phyloP scores from a whole-genome alignment of 805 yeast genomes.

The Ogataea pini region DNA sequence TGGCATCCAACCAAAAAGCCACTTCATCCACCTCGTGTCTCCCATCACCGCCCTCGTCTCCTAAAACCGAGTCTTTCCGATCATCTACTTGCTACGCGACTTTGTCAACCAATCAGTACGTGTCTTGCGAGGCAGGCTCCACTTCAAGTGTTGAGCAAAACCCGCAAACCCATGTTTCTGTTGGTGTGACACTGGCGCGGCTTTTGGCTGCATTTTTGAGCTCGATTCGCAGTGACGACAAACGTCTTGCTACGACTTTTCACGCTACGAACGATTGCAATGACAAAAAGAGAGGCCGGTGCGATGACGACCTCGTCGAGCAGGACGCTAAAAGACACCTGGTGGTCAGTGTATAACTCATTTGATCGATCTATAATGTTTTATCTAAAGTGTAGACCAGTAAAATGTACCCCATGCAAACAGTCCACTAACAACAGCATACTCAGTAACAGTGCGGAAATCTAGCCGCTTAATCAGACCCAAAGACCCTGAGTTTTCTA shows the following conservation, averaged over 20 bases:
- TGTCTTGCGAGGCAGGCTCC: constrained; percentile 4
- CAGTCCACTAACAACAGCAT: constrained; percentile 10
- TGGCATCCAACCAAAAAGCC: not conserved
- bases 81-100: constrained; percentile 15
- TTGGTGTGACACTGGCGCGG: constrained; percentile 17
- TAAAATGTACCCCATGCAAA: constrained; percentile 14
- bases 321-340: not conserved
- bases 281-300: not conserved
- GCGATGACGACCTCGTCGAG: not conserved
- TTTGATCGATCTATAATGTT: constrained; percentile 4
- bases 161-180: not conserved
- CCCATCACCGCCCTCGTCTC: constrained; percentile 25
- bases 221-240: constrained; percentile 9
- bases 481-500: not conserved
- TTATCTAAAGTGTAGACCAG: constrained; percentile 5
- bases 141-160: constrained; percentile 18
- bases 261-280: constrained; percentile 18
- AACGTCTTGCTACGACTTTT: constrained; percentile 3
- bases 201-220: constrained; percentile 11
- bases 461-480: constrained; percentile 4
- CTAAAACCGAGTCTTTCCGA: constrained; percentile 8
- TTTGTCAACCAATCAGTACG: constrained; percentile 1
- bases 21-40: not conserved
- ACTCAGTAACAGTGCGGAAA: constrained; percentile 7
- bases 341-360: not conserved